Evolutionary conservation across 2,329 filamentous ascomycete species (phyloP).

Genomic region (Colletotrichum coccodes): DNA sequence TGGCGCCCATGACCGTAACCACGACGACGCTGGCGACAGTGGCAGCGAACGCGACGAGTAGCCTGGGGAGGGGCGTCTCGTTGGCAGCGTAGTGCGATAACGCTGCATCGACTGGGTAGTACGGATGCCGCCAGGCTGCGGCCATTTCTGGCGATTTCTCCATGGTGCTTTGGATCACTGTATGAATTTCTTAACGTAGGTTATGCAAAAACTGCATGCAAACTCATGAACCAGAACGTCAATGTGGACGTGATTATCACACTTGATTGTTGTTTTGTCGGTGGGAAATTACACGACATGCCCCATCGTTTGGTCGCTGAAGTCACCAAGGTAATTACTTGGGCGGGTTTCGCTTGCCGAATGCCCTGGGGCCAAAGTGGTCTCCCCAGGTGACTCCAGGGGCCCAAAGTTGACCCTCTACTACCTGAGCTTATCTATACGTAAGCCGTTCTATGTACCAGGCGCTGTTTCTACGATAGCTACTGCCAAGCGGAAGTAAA

Average conservation of each 20-base stretch:
- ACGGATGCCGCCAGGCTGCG: constrained; percentile 52
- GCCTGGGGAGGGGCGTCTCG: constrained; percentile 45
- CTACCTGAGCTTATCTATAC: not conserved
- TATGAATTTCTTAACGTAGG: not conserved
- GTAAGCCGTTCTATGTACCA: not conserved
- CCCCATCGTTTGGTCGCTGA: not conserved
- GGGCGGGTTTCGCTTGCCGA: not conserved
- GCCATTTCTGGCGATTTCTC: not conserved
- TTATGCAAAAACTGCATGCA: not conserved
- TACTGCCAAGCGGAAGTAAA: not conserved
- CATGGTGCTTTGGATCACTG: not conserved
- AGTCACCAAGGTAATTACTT: not conserved
- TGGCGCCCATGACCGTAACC: constrained; percentile 43
- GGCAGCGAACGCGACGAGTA: constrained; percentile 50
- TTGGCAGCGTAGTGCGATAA: constrained; percentile 60
- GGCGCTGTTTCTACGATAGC: not conserved
- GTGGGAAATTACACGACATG: no score
- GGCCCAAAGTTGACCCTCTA: not conserved
- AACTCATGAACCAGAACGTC: no score
- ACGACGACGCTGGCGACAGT: constrained; percentile 49
- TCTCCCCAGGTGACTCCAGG: not conserved
- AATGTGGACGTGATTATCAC: not conserved
- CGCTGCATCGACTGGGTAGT: constrained; percentile 55
- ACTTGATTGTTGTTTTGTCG: not conserved
- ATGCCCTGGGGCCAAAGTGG: not conserved